Evolutionary conservation across 2,329 filamentous ascomycete genomes (phyloP).

Genomic region (Scytalidium sp.): DNA sequence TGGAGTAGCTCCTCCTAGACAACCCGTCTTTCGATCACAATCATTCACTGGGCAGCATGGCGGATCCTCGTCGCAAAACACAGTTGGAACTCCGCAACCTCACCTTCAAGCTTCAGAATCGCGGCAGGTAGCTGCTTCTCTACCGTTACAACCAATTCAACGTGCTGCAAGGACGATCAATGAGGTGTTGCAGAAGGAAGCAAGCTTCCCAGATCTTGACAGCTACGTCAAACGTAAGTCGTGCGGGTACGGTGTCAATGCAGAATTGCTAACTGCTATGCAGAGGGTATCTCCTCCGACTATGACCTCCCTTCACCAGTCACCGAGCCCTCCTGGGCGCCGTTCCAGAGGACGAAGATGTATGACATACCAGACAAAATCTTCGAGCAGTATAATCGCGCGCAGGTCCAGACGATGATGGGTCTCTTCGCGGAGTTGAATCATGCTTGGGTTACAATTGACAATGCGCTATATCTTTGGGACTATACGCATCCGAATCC

Average conservation of each 20-base stretch:
- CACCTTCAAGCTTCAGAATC: constrained; percentile 27
- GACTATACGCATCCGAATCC: constrained; percentile 94
- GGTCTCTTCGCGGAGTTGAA: constrained; percentile 92
- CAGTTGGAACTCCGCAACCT: constrained; percentile 21
- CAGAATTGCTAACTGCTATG: constrained; percentile 22
- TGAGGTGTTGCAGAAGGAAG: constrained; percentile 70
- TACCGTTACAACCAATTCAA: constrained; percentile 64
- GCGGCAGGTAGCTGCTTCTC: constrained; percentile 39
- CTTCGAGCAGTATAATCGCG: constrained; percentile 87
- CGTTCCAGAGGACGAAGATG: constrained; percentile 82
- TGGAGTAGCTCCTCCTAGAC: constrained; percentile 42
- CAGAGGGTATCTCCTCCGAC: constrained; percentile 86
- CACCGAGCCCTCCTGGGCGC: constrained; percentile 70
- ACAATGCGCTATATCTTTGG: constrained; percentile 96
- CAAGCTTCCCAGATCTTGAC: constrained; percentile 84
- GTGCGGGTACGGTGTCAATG: not conserved
- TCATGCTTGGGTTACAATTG: constrained; percentile 93
- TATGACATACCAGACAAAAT: constrained; percentile 90
- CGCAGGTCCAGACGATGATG: constrained; percentile 87
- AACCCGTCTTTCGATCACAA: constrained; percentile 45
- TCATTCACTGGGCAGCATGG: constrained; percentile 5
- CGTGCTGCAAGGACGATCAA: constrained; percentile 85
- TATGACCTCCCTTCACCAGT: constrained; percentile 70
- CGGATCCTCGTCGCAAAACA: constrained; percentile 11
- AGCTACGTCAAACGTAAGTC: constrained; percentile 81